These are phyloP conservation scores for Glebionis coronaria DNA, from an alignment of 129 eudicot genomes.

Conservation along the genomic window DNA sequence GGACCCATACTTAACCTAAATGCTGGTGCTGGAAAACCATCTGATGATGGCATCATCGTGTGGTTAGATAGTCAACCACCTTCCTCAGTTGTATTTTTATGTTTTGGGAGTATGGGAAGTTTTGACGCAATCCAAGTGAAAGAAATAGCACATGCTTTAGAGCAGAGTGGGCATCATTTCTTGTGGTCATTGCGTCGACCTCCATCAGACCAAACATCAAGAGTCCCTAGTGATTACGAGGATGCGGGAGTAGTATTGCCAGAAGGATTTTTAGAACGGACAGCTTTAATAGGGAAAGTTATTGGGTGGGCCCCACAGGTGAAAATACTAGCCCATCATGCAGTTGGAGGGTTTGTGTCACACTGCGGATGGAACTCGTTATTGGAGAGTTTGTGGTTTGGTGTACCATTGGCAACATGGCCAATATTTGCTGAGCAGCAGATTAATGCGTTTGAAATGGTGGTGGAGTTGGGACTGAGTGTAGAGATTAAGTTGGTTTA, in stretches of 20 bases:
- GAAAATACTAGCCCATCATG: slow-evolving; percentile 38
- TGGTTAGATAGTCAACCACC: slow-evolving; percentile 25
- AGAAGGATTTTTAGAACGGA: slow-evolving; percentile 45
- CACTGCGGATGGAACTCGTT: slow-evolving; percentile 66
- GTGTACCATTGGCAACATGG: slow-evolving; percentile 46
- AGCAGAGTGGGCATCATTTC: slow-evolving; percentile 19
- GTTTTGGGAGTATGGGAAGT: slow-evolving; percentile 22
- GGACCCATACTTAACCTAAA: slow-evolving; percentile 21
- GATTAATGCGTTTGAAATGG: slow-evolving; percentile 40
- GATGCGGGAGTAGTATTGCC: slow-evolving; percentile 33
- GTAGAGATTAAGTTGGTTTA: slow-evolving; percentile 14
- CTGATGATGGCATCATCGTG: background rate
- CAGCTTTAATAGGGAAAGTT: slow-evolving; percentile 38
- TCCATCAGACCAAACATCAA: background rate
- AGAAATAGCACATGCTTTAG: slow-evolving; percentile 24
- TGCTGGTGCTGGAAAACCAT: background rate
- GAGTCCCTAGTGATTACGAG: slow-evolving; percentile 20
- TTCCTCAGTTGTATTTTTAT: slow-evolving; percentile 19
- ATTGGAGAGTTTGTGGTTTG: slow-evolving; percentile 51
- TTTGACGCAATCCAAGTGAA: slow-evolving; percentile 18
- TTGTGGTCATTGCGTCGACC: slow-evolving; percentile 23
- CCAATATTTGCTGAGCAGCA: slow-evolving; percentile 45
- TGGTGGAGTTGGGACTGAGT: slow-evolving; percentile 14
- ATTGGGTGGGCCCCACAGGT: slow-evolving; percentile 65
- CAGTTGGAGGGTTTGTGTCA: slow-evolving; percentile 53